A percentile compares a stretch with the other conserved stretches of the same genome.
Evolutionary conservation across 805 yeast species (phyloP).

Genomic region (Schizosaccharomyces cryophilus): DNA sequence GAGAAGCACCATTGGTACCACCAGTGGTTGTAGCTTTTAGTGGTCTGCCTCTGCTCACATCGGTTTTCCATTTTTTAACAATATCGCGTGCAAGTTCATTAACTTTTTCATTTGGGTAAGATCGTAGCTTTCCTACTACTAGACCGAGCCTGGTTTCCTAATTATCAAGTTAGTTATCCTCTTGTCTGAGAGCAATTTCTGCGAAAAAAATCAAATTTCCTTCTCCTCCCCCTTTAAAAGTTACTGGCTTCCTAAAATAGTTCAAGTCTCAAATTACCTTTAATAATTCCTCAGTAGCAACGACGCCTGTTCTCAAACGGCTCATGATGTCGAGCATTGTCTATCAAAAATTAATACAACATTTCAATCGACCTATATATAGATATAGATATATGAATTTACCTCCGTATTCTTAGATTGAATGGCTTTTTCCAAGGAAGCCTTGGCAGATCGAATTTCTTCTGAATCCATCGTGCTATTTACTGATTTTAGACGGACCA

Average conservation of each 20-base stretch:
- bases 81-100: constrained; percentile 51
- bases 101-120: constrained; percentile 37
- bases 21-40: background rate
- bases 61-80: constrained; percentile 65
- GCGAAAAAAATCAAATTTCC: too few species aligned
- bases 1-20: background rate
- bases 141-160: constrained; percentile 89
- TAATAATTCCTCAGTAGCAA: background rate
- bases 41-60: constrained; percentile 15
- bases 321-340: background rate
- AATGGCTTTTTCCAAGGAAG: background rate
- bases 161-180: background rate
- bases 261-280: background rate
- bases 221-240: too few species aligned
- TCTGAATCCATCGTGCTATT: background rate
- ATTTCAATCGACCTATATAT: background rate
- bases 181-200: too few species aligned
- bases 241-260: background rate
- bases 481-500: too few species aligned
- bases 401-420: background rate
- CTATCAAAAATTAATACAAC: background rate
- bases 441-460: background rate
- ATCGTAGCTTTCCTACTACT: constrained; percentile 69
- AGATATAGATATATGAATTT: background rate
- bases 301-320: background rate